These are phyloP conservation scores for Boletus holoroseus DNA, from an alignment of 1,284 basidiomycete genomes.

Conservation along the genomic window DNA sequence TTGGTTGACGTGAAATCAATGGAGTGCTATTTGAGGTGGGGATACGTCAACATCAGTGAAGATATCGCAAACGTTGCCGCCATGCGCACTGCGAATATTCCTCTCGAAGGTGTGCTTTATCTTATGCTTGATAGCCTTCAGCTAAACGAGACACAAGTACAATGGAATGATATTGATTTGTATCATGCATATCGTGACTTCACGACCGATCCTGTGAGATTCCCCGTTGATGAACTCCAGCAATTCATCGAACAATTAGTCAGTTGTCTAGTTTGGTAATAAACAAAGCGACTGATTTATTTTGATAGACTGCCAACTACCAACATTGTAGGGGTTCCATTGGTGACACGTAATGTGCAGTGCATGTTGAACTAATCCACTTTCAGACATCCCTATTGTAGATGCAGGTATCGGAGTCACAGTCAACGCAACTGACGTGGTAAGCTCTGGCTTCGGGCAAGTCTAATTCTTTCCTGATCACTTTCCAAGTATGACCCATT, in stretches of 20 bases:
- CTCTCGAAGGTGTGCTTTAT: constrained; percentile 50
- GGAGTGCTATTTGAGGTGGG: constrained; percentile 40
- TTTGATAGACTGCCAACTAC: constrained; percentile 33
- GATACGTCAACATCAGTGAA: constrained; percentile 46
- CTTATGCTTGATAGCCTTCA: background rate
- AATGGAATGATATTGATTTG: constrained; percentile 77
- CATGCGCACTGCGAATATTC: constrained; percentile 61
- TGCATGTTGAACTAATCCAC: background rate
- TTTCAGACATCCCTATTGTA: constrained; percentile 43
- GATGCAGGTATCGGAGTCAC: constrained; percentile 36
- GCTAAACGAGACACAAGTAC: constrained; percentile 37
- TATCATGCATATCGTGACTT: constrained; percentile 65
- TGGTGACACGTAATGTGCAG: background rate
- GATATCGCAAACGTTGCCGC: constrained; percentile 47
- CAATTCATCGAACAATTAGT: constrained; percentile 60
- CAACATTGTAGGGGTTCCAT: constrained; percentile 37
- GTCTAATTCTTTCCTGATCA: background rate
- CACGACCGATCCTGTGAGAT: constrained; percentile 61
- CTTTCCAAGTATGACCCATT: constrained; percentile 43
- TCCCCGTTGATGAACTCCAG: constrained; percentile 54
- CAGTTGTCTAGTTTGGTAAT: constrained; percentile 19
- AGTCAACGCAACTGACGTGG: constrained; percentile 40
- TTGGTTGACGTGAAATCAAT: background rate
- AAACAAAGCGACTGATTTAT: background rate
- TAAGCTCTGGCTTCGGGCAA: constrained; percentile 21